Percentiles rank a stretch among this genome's conserved stretches.
Evolutionary conservation across 352 stramenopile species (phyloP).

Genomic region (Lagenidium giganteum): DNA sequence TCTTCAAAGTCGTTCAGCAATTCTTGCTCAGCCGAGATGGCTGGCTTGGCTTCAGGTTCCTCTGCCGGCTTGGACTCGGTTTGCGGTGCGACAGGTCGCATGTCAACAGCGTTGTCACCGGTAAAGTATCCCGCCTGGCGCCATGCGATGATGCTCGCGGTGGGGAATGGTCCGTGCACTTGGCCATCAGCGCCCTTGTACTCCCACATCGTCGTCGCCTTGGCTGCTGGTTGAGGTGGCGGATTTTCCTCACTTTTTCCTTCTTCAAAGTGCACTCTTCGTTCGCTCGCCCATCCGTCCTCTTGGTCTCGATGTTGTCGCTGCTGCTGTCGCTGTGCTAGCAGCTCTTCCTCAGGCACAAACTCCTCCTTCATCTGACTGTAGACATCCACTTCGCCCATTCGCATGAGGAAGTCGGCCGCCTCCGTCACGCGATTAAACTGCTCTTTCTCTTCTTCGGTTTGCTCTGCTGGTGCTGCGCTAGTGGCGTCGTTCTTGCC

Average conservation of each 20-base stretch:
- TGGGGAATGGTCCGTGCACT: conserved; percentile 73
- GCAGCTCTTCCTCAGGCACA: conserved; percentile 46
- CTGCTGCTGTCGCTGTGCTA: conserved; percentile 30
- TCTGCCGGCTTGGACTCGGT: conserved; percentile 4
- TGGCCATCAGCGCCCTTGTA: conserved; percentile 67
- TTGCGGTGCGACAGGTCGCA: conserved; percentile 34
- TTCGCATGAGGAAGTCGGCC: conserved; percentile 73
- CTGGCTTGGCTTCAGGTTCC: conserved; percentile 22
- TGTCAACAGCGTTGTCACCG: conserved; percentile 66
- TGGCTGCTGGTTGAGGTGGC: too few relatives aligned
- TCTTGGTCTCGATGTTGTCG: conserved; percentile 13
- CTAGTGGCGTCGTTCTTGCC: conserved; percentile 12
- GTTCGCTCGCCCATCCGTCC: conserved; percentile 1
- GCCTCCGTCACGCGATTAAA: conserved; percentile 80
- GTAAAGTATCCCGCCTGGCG: conserved; percentile 78
- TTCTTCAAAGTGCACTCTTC: conserved; percentile 24
- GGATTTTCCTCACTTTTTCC: conserved; percentile 39
- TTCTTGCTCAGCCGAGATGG: conserved; percentile 67
- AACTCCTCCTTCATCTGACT: conserved; percentile 81
- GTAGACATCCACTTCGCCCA: conserved; percentile 77
- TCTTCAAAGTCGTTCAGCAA: conserved; percentile 85
- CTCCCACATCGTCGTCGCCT: conserved; percentile 54
- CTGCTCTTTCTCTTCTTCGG: conserved; percentile 64
- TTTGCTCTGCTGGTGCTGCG: too few relatives aligned
- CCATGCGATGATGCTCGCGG: conserved; percentile 70